Conservation (phyloP, 1,284 basidiomycete species). For the Sporisorium graminicola region DNA sequence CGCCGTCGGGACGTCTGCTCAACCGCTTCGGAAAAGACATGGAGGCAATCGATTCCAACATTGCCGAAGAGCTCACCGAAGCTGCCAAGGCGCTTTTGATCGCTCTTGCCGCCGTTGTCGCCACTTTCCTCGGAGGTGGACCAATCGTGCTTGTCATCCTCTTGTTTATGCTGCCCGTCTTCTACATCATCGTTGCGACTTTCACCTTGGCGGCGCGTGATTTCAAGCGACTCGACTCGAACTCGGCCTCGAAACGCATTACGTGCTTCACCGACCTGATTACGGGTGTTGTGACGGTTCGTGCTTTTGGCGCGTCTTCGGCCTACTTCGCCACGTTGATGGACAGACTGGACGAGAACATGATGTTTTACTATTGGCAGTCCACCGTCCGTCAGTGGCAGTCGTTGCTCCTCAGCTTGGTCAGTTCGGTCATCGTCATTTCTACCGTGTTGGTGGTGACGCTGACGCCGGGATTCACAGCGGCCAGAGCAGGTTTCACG, state of each 20-base stretch:
- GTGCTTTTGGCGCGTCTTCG: constrained; percentile 75
- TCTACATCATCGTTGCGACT: constrained; percentile 72
- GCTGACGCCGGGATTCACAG: constrained; percentile 26
- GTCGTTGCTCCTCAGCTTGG: constrained; percentile 75
- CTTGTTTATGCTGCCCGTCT: constrained; percentile 69
- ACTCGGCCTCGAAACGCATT: constrained; percentile 79
- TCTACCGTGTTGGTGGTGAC: constrained; percentile 57
- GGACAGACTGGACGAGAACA: constrained; percentile 83
- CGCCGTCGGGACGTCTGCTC: constrained; percentile 85
- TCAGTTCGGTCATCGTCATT: constrained; percentile 60
- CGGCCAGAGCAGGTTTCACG: constrained; percentile 56
- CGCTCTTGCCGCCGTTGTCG: constrained; percentile 73
- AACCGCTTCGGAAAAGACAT: constrained; percentile 81
- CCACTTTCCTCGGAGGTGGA: constrained; percentile 78
- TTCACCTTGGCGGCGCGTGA: constrained; percentile 91
- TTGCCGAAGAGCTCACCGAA: constrained; percentile 68
- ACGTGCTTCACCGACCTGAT: constrained; percentile 87
- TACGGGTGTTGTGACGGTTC: constrained; percentile 86
- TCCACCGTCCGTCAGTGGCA: constrained; percentile 87
- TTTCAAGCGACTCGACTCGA: constrained; percentile 82
- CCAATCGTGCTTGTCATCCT: constrained; percentile 77
- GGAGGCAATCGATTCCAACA: constrained; percentile 84
- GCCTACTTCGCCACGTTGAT: constrained; percentile 74
- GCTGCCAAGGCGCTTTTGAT: constrained; percentile 51
- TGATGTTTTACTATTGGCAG: constrained; percentile 87